Conservation (phyloP, 495 filamentous ascomycete species). For the Cladorrhinum samala region DNA sequence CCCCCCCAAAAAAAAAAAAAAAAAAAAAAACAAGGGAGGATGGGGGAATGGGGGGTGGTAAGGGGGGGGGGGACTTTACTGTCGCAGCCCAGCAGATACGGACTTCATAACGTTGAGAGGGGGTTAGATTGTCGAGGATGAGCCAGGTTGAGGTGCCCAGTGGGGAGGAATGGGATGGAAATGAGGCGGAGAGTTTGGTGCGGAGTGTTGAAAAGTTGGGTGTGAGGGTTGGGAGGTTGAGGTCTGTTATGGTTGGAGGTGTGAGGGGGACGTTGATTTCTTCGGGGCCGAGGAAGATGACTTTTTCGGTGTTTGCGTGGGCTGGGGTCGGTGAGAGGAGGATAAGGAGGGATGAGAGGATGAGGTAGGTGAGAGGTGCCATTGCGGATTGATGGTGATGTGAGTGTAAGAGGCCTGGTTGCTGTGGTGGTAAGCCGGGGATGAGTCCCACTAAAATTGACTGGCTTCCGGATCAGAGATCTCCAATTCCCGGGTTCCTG, state of each 20-base stretch:
- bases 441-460: no score
- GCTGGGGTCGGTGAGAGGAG: conserved; percentile 4
- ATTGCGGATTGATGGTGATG: neutral
- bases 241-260: conserved; percentile 55
- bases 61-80: conserved; percentile 46
- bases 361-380: neutral
- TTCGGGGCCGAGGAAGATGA: conserved; percentile 73
- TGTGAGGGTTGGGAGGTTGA: conserved; percentile 59
- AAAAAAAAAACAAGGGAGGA: neutral
- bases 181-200: conserved; percentile 57
- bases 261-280: conserved; percentile 45
- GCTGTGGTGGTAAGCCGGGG: no score
- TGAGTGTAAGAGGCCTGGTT: no score
- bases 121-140: conserved; percentile 66
- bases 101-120: conserved; percentile 80
- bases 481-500: no score
- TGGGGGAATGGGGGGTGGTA: neutral
- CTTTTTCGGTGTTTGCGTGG: conserved; percentile 79
- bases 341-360: neutral
- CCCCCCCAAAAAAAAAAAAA: no score
- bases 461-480: no score
- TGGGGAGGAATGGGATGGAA: conserved; percentile 50
- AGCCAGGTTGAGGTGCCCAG: conserved; percentile 71
- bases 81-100: conserved; percentile 91
- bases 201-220: conserved; percentile 44